A percentile compares a stretch with the other conserved stretches of the same genome.
Conservation (phyloP, 805 yeast genomes). For the Nematodospora valgi region DNA sequence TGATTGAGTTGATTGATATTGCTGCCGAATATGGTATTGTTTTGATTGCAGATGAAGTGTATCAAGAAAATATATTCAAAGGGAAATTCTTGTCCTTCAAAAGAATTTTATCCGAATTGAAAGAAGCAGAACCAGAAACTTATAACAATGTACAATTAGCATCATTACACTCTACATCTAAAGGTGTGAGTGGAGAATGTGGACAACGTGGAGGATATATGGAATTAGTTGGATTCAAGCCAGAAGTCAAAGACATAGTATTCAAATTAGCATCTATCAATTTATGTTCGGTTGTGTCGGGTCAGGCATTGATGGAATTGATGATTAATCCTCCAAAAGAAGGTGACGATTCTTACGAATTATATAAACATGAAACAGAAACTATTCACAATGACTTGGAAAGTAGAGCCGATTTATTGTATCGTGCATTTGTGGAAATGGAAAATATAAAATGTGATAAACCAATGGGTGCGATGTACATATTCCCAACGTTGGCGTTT, state of each 20-base stretch:
- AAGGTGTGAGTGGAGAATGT: constrained; percentile 97
- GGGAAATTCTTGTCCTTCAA: constrained; percentile 85
- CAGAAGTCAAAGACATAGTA: constrained; percentile 65
- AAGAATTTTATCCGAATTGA: constrained; percentile 67
- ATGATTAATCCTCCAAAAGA: constrained; percentile 87
- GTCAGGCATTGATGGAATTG: constrained; percentile 88
- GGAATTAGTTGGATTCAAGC: constrained; percentile 82
- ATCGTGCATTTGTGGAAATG: constrained; percentile 69
- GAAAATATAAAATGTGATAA: constrained; percentile 81
- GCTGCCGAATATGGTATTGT: constrained; percentile 86
- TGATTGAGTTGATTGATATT: constrained; percentile 66
- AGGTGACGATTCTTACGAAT: constrained; percentile 73
- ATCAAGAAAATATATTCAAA: constrained; percentile 85
- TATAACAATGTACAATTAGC: constrained; percentile 81
- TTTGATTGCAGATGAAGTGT: constrained; percentile 95
- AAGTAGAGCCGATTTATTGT: constrained; percentile 61
- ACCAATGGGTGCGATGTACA: constrained; percentile 97
- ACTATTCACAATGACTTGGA: constrained; percentile 61
- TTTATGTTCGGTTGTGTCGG: constrained; percentile 90
- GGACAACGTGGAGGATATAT: constrained; percentile 99
- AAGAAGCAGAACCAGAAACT: constrained; percentile 46
- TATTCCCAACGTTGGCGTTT: constrained; percentile 77
- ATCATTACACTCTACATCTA: constrained; percentile 94
- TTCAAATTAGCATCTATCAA: constrained; percentile 87
- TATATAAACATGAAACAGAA: constrained; percentile 59